These are phyloP conservation scores for Blumeriella jaapii DNA, from an alignment of 2,329 filamentous ascomycete species.

Conservation along the genomic window DNA sequence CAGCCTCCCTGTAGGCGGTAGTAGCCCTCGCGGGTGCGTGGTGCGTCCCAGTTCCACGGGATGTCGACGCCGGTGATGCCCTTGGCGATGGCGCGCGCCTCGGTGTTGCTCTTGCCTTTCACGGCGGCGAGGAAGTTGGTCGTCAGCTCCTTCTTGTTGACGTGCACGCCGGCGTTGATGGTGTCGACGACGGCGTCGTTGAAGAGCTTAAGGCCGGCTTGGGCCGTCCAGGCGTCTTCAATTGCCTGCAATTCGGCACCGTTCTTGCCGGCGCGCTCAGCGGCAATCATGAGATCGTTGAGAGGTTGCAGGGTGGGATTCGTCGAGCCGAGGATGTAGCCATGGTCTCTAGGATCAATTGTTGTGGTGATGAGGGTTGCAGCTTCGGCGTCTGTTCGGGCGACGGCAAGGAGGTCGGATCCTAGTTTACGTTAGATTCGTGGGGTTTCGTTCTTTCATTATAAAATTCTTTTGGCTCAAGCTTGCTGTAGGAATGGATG, in stretches of 20 bases:
- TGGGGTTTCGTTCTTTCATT: no score
- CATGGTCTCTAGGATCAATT: conserved; percentile 90
- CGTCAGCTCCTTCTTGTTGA: conserved; percentile 58
- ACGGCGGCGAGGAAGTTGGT: conserved; percentile 53
- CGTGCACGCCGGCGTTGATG: conserved; percentile 56
- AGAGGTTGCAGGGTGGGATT: conserved; percentile 77
- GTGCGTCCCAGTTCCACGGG: conserved; percentile 91
- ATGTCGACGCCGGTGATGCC: conserved; percentile 68
- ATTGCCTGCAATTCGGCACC: conserved; percentile 78
- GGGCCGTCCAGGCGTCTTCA: conserved; percentile 75
- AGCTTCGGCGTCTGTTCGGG: conserved; percentile 93
- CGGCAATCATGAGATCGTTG: conserved; percentile 80
- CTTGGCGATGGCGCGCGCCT: conserved; percentile 71
- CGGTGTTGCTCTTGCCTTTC: conserved; percentile 76
- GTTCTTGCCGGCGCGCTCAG: conserved; percentile 69
- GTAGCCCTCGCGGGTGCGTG: conserved; percentile 87
- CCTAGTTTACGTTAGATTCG: no score
- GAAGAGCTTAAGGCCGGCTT: conserved; percentile 79
- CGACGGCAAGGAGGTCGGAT: conserved; percentile 77
- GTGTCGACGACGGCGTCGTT: conserved; percentile 77
- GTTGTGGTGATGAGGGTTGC: conserved; percentile 94
- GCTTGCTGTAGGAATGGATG: no score
- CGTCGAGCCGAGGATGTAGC: conserved; percentile 82
- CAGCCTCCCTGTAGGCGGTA: conserved; percentile 89
- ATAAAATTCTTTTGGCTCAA: no score